Evolutionary conservation across 495 filamentous ascomycete species (phyloP).

Genomic region (Penicillium paradoxum): DNA sequence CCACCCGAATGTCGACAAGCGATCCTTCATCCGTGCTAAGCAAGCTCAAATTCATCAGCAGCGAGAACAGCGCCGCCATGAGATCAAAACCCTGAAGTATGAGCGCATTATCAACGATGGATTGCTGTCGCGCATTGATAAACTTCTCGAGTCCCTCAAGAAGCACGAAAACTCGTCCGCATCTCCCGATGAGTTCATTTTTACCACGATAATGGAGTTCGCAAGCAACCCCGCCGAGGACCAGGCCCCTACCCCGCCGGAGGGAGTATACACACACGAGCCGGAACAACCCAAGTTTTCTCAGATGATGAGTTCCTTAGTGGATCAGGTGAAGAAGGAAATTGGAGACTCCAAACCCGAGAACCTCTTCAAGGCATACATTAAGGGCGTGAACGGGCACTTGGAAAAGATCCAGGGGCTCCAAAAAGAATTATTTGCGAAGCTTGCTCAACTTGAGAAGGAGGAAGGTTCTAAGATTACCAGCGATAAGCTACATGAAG

Average conservation of each 20-base stretch:
- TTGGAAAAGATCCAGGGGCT: constrained; percentile 69
- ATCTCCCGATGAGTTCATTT: constrained; percentile 75
- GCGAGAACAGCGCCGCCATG: constrained; percentile 72
- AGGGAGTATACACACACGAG: constrained; percentile 70
- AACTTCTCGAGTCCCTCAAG: constrained; percentile 65
- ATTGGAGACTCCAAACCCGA: constrained; percentile 63
- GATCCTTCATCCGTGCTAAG: constrained; percentile 97
- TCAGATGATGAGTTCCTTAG: constrained; percentile 87
- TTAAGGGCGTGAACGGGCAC: constrained; percentile 70
- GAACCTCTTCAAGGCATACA: constrained; percentile 64
- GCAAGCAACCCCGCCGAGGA: constrained; percentile 67
- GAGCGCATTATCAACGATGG: constrained; percentile 92
- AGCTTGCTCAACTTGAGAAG: constrained; percentile 77
- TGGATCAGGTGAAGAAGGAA: constrained; percentile 91
- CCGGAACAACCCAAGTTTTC: constrained; percentile 79
- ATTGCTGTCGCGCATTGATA: constrained; percentile 74
- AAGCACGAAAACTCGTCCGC: constrained; percentile 63
- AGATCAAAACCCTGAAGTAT: constrained; percentile 89
- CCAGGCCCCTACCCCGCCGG: constrained; percentile 64
- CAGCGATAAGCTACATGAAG: constrained; percentile 85
- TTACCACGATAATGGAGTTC: constrained; percentile 78
- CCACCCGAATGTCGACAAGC: constrained; percentile 98
- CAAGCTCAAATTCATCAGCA: constrained; percentile 94
- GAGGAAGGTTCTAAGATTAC: constrained; percentile 89
- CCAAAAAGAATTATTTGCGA: constrained; percentile 65